A percentile compares a stretch with the other conserved stretches of the same genome.
These are phyloP conservation scores for Delonix regia DNA, from an alignment of 306 rosid genomes.

Conservation along the genomic window DNA sequence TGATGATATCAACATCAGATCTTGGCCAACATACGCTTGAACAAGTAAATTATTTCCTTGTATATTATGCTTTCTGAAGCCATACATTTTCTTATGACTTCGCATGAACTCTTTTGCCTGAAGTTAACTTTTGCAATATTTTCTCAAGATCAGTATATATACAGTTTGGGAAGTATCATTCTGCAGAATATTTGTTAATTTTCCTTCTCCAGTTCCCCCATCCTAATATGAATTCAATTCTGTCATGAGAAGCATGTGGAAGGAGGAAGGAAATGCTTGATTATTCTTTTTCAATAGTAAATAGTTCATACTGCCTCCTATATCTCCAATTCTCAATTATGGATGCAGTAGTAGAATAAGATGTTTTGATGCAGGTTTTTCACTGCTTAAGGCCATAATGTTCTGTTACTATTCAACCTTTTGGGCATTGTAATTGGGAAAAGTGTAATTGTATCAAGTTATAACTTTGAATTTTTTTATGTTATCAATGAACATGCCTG, in stretches of 20 bases:
- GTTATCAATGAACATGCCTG: background rate
- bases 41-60: slow-evolving; percentile 58
- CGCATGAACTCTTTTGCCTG: slow-evolving; percentile 25
- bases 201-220: background rate
- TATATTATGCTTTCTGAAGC: slow-evolving; percentile 25
- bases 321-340: background rate
- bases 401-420: background rate
- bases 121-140: background rate
- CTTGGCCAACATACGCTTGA: slow-evolving; percentile 97
- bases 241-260: slow-evolving; percentile 11
- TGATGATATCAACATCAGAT: slow-evolving; percentile 96
- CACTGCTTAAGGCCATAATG: background rate
- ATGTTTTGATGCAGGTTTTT: background rate
- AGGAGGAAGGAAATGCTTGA: slow-evolving; percentile 4
- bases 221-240: background rate
- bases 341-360: background rate
- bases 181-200: background rate
- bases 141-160: no score
- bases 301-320: background rate
- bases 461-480: no score
- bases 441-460: background rate
- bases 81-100: slow-evolving; percentile 26
- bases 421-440: background rate
- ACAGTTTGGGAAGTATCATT: background rate
- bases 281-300: slow-evolving; percentile 8